These are phyloP conservation scores for Beauveria caledonica DNA, from an alignment of 2,329 filamentous ascomycete species.

Conservation along the genomic window DNA sequence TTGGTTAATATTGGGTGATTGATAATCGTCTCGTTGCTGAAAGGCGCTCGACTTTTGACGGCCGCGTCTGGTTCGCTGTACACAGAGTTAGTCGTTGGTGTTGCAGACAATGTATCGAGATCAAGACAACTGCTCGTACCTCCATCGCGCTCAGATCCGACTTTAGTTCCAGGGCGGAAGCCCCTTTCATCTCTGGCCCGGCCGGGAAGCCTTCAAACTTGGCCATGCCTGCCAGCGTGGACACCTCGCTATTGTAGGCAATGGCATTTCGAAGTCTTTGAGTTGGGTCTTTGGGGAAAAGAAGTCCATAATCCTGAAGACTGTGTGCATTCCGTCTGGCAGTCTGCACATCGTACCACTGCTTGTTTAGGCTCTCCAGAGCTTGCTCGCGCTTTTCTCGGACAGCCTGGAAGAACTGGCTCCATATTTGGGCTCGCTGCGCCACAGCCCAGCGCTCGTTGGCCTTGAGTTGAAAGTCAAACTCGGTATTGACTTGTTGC, in stretches of 20 bases:
- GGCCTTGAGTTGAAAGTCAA: constrained; percentile 64
- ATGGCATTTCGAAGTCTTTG: constrained; percentile 78
- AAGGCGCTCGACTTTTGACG: constrained; percentile 29
- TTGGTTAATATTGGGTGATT: constrained; percentile 38
- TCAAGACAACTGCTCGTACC: constrained; percentile 36
- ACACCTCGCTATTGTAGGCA: constrained; percentile 92
- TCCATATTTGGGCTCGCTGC: constrained; percentile 76
- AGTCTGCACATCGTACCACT: constrained; percentile 89
- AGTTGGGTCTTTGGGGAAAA: constrained; percentile 67
- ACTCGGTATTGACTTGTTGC: constrained; percentile 63
- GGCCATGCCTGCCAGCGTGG: constrained; percentile 78
- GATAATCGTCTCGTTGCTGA: constrained; percentile 39
- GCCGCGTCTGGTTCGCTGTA: constrained; percentile 26
- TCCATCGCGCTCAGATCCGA: constrained; percentile 85
- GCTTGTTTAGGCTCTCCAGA: constrained; percentile 72
- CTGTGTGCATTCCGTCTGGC: constrained; percentile 76
- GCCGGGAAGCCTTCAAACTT: constrained; percentile 96
- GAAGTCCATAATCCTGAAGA: constrained; percentile 72
- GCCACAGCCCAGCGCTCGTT: constrained; percentile 69
- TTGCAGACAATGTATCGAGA: background rate
- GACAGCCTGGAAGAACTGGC: constrained; percentile 81
- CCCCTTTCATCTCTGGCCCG: constrained; percentile 73
- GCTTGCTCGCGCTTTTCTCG: constrained; percentile 75
- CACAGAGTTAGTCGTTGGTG: background rate
- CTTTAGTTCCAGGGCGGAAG: constrained; percentile 65